Base-by-base conservation (phyloP, 2,329 filamentous ascomycete genomes). In the Dendrostoma leiphaemia region DNA sequence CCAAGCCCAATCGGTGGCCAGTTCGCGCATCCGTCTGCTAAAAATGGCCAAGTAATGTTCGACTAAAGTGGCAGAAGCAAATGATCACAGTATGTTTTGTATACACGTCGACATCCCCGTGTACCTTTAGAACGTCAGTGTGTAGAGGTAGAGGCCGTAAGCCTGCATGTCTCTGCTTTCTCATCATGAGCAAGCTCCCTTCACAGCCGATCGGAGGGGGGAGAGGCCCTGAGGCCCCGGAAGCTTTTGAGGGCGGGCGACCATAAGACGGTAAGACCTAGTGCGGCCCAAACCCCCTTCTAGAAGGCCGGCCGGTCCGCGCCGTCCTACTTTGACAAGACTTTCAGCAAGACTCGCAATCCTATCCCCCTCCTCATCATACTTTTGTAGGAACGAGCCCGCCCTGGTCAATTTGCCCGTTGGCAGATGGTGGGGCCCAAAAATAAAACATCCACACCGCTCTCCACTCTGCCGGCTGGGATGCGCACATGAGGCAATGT, bases 1-100 rank as follows among this genome's bases (percentile, higher is more conserved):
- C 47, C 19, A 46, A 23, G 40, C 44, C 38, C 26, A 55, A 45
- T 29, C 51, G 55, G 52, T 48, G 51, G 32, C 13, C 38, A 47
- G 32, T 23, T 50, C 43, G 47, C 35, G 24, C 52, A 35, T 26
- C 32, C 44, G 45, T 40, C 49, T 21, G 21, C 50, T 43, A 23
- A 31, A 34, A 43, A 37, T 23, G 26, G 37, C 46, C 19, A 32
- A n/a, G n/a, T n/a, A n/a, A n/a, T n/a, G n/a, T n/a, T n/a, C n/a
- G n/a, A n/a, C n/a, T n/a, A n/a, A n/a, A n/a, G n/a, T 24, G 28
- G 38, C 37, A 53, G 51, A 28, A 26, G 34, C 26, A 28, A 49
- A 44, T 21, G 47, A 2, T 24, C 31, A 28, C 15, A n/a, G n/a
- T n/a, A n/a, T n/a, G 24, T 29, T 17, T 26, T 9, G n/a, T 29